Conservation (phyloP, 140 eudicot species). For the Cichorium intybus region DNA sequence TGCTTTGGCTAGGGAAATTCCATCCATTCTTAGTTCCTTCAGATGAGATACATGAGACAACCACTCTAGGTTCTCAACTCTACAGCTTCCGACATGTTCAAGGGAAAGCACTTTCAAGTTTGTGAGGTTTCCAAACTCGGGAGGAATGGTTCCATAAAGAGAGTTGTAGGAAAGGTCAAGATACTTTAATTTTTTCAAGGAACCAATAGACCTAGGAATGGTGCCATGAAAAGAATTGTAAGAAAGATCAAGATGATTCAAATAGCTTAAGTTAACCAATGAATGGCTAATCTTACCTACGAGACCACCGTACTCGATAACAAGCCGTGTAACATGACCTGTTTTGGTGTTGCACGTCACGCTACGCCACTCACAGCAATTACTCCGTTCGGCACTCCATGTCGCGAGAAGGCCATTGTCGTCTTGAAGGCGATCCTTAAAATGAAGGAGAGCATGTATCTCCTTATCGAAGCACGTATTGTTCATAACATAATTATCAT, state of each 20-base stretch:
- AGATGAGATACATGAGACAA: conserved; percentile 24
- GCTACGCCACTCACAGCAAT: conserved; percentile 41
- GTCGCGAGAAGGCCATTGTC: conserved; percentile 15
- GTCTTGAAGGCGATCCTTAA: conserved; percentile 31
- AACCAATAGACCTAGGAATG: conserved; percentile 39
- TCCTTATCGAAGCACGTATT: conserved; percentile 29
- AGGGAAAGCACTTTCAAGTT: conserved; percentile 12
- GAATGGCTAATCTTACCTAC: conserved; percentile 33
- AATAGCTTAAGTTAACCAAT: conserved; percentile 24
- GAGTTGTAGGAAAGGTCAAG: conserved; percentile 7
- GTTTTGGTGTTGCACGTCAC: conserved; percentile 32
- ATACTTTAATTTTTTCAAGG: conserved; percentile 12
- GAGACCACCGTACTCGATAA: background rate
- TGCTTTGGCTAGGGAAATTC: conserved; percentile 19
- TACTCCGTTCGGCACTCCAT: conserved; percentile 25
- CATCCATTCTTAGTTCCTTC: conserved; percentile 16
- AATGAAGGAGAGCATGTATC: conserved; percentile 36
- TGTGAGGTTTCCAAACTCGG: conserved; percentile 33
- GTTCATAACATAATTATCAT: too few relatives aligned
- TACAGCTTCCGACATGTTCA: background rate
- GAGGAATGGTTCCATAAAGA: conserved; percentile 26
- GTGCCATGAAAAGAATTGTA: background rate
- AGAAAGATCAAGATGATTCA: conserved; percentile 25
- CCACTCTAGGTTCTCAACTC: conserved; percentile 29
- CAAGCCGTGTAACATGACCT: conserved; percentile 27